Evolutionary conservation across 306 rosid species (phyloP).

Genomic region (Trifolium pratense): DNA sequence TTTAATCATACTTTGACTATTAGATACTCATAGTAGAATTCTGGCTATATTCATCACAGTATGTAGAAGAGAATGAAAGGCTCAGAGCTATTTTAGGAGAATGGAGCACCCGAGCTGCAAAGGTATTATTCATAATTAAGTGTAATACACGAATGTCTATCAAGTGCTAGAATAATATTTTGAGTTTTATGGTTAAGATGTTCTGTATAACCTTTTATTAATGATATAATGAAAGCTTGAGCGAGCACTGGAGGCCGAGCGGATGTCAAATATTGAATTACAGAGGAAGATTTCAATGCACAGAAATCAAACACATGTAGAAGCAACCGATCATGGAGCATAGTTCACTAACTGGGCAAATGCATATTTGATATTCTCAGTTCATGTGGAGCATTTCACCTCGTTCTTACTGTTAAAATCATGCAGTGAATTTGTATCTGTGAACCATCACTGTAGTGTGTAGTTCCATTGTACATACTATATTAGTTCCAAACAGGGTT

Average conservation of each 20-base stretch:
- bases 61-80: constrained; percentile 98
- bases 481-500: constrained; percentile 1
- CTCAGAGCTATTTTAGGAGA: constrained; percentile 93
- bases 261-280: constrained; percentile 51
- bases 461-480: constrained; percentile 21
- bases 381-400: constrained; percentile 3
- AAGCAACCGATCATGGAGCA: constrained; percentile 39
- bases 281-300: constrained; percentile 48
- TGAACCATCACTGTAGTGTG: not conserved
- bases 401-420: not conserved
- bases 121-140: constrained; percentile 58
- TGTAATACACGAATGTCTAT: not conserved
- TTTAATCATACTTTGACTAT: constrained; percentile 9
- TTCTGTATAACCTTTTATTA: constrained; percentile 16
- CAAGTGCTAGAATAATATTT: constrained; percentile 3
- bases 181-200: not conserved
- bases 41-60: constrained; percentile 49
- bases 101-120: constrained; percentile 98
- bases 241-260: constrained; percentile 56
- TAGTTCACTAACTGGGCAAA: constrained; percentile 33
- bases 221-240: constrained; percentile 50
- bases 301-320: constrained; percentile 41
- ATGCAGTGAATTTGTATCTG: not conserved
- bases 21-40: constrained; percentile 31
- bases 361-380: constrained; percentile 11